These are phyloP conservation scores for Myriangium duriaei DNA, from an alignment of 2,329 filamentous ascomycete species.

Conservation along the genomic window DNA sequence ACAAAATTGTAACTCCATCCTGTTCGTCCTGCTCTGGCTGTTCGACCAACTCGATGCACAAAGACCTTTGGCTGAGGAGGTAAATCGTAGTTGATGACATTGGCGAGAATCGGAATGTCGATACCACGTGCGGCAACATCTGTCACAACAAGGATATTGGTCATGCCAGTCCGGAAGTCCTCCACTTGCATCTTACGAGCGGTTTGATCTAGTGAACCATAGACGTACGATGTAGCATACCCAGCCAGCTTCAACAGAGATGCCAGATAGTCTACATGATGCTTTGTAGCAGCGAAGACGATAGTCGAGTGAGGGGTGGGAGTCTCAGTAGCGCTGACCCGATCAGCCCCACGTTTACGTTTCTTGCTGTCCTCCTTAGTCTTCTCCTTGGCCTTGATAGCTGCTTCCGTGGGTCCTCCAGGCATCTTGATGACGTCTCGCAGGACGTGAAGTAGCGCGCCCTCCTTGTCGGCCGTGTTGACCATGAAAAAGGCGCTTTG, in stretches of 20 bases:
- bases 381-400: constrained; percentile 31
- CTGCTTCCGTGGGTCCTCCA: constrained; percentile 46
- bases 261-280: constrained; percentile 89
- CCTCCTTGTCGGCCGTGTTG: constrained; percentile 89
- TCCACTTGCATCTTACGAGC: constrained; percentile 87
- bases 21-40: constrained; percentile 79
- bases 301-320: constrained; percentile 89
- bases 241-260: constrained; percentile 67
- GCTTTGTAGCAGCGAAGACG: constrained; percentile 87
- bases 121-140: constrained; percentile 94
- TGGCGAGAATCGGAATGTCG: constrained; percentile 89
- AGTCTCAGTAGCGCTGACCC: constrained; percentile 48
- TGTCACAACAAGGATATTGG: constrained; percentile 87
- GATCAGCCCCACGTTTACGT: constrained; percentile 50
- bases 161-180: constrained; percentile 70
- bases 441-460: constrained; percentile 74
- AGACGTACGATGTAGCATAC: constrained; percentile 85
- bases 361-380: constrained; percentile 48
- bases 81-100: constrained; percentile 98
- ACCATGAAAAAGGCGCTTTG: constrained; percentile 90
- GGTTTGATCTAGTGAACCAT: constrained; percentile 87
- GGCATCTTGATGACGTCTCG: constrained; percentile 91
- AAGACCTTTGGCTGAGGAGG: constrained; percentile 94
- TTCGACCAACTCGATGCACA: constrained; percentile 89
- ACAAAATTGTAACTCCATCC: constrained; percentile 95